Conservation (phyloP, 1,139 yeast species). For the Suhomyces choctaworum region DNA sequence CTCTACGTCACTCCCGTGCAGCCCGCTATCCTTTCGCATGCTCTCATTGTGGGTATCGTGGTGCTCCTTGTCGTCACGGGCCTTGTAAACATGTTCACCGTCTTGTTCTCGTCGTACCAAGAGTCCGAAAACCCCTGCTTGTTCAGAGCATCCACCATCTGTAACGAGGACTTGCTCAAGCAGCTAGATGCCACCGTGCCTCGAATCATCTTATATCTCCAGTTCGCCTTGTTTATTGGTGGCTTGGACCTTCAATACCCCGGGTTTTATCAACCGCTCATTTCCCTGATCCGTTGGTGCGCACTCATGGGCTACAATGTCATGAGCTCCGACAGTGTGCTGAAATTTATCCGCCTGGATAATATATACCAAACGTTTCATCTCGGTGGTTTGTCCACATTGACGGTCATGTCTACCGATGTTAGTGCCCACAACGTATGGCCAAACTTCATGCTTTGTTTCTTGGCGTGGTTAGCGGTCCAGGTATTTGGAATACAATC, state of each 20-base stretch:
- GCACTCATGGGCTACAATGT: conserved; percentile 35
- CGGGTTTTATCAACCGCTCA: conserved; percentile 61
- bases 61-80: conserved; percentile 45
- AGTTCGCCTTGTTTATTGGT: conserved; percentile 58
- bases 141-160: conserved; percentile 59
- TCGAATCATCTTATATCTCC: conserved; percentile 52
- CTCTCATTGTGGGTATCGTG: conserved; percentile 43
- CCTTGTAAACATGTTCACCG: conserved; percentile 42
- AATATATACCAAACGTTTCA: conserved; percentile 38
- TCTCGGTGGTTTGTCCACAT: conserved; percentile 33
- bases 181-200: conserved; percentile 58
- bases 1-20: conserved; percentile 53
- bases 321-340: conserved; percentile 8
- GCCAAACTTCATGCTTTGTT: conserved; percentile 44
- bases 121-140: conserved; percentile 61
- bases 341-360: conserved; percentile 21
- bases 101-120: conserved; percentile 57
- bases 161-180: conserved; percentile 56
- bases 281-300: conserved; percentile 42
- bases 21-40: conserved; percentile 29
- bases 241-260: conserved; percentile 62
- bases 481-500: conserved; percentile 26
- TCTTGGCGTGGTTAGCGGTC: conserved; percentile 31
- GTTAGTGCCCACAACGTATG: conserved; percentile 34
- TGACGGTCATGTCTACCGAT: conserved; percentile 31